Evolutionary conservation across 1,139 yeast species (phyloP), one percentile per base, ranked within the genome.

Genomic region (Hyphopichia buzzinii): DNA sequence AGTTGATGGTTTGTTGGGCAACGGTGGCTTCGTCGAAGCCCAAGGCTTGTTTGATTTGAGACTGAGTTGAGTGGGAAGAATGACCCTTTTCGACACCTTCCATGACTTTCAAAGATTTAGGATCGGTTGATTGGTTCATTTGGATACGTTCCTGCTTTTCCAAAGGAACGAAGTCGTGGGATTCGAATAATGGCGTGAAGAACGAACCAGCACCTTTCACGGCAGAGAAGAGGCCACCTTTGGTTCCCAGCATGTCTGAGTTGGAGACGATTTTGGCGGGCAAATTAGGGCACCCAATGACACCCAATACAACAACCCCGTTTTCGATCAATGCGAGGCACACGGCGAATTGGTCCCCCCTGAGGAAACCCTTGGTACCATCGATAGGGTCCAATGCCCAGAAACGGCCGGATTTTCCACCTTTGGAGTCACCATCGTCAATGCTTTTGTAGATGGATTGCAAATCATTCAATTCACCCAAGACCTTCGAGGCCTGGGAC

Each of bases 371-470:
- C 57, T 90, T 90, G 15, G 99, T 92, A 12, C 99, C 99, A 56
- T 92, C 99, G 44, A 92, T 90, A 24, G 99, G 99, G 56, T 92
- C 99, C 52, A 92, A 66, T 0, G 97, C 96, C 99, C 99, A 92
- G 59, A 86, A 80, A 44, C 97, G 72, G 22, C 96, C 96, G 31
- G 62, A 67, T 26, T 67, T 49, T 3, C 96, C 95, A 37, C 97
- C 97, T 42, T 72, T 55, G 26, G 85, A 84, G 51, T 77, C 74
- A 31, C 97, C 97, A 42, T 71, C 64, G 57, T 90, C 96, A 43
- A 92, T 86, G 29, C 84, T 72, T 8, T 76, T 69, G 45, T 75
- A 74, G 43, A 90, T 73, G 24, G 77, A 73, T 1, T 70, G 67
- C 33, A 74, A 59, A 3, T 68, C 59, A 12, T 53, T 47, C 23